These are phyloP conservation scores for Pleurotus sapidus DNA, from an alignment of 768 basidiomycete species.

Conservation along the genomic window DNA sequence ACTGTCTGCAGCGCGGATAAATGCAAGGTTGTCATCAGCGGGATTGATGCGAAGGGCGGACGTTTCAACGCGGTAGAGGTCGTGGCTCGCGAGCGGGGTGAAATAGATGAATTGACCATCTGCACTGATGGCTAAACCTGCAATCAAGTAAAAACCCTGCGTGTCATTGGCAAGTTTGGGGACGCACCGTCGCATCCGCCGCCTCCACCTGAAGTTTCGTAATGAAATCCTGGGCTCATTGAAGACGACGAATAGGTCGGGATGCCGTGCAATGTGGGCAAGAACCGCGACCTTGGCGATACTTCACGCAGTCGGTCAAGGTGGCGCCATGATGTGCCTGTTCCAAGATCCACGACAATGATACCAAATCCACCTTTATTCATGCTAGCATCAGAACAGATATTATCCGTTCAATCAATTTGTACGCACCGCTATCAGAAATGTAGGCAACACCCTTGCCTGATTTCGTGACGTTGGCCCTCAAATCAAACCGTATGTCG, in stretches of 20 bases:
- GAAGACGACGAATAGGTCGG: conserved; percentile 11
- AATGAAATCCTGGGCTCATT: conserved; percentile 8
- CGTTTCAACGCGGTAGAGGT: conserved; percentile 13
- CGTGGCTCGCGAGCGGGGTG: conserved; percentile 11
- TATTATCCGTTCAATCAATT: too few species aligned
- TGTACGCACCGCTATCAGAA: too few species aligned
- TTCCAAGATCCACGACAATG: conserved; percentile 16
- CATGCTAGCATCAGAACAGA: too few species aligned
- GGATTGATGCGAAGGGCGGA: conserved; percentile 11
- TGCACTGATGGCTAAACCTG: conserved; percentile 8
- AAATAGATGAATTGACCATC: conserved; percentile 13
- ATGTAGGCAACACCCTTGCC: conserved; percentile 16
- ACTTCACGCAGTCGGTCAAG: conserved; percentile 8
- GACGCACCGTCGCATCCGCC: conserved; percentile 13
- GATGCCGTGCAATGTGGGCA: conserved; percentile 13
- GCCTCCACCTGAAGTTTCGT: conserved; percentile 11
- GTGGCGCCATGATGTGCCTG: conserved; percentile 15
- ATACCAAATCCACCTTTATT: too few species aligned
- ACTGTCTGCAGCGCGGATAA: conserved; percentile 11
- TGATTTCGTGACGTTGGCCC: conserved; percentile 9
- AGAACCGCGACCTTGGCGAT: conserved; percentile 8
- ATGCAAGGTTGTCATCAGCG: conserved; percentile 8
- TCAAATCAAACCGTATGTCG: conserved; percentile 15
- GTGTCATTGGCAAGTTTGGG: too few species aligned
- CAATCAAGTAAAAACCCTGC: too few species aligned